Evolutionary conservation across 768 basidiomycete genomes (phyloP).

Genomic region (Termitomyces sp.): DNA sequence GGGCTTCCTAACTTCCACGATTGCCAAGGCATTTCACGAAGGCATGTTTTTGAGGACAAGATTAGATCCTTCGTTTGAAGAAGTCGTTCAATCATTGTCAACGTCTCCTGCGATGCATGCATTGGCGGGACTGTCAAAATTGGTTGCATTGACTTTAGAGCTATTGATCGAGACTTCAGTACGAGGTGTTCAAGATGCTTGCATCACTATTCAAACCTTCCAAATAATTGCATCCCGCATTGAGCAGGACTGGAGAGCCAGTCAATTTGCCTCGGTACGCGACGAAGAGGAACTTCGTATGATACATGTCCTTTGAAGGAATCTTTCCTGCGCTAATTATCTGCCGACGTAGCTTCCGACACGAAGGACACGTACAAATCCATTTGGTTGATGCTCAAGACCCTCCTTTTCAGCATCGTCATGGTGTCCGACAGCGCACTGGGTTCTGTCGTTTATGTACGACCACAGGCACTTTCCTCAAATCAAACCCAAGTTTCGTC

Average conservation of each 20-base stretch:
- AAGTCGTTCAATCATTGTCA: constrained; percentile 29
- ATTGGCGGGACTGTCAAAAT: constrained; percentile 38
- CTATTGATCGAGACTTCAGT: constrained; percentile 34
- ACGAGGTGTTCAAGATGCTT: constrained; percentile 20
- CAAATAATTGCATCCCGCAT: constrained; percentile 37
- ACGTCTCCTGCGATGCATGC: constrained; percentile 34
- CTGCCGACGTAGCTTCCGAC: constrained; percentile 33
- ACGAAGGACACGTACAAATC: constrained; percentile 42
- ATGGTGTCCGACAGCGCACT: constrained; percentile 68
- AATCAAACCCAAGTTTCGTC: constrained; percentile 9
- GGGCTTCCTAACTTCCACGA: constrained; percentile 38
- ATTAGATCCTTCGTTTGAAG: constrained; percentile 28
- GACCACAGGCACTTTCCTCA: constrained; percentile 29
- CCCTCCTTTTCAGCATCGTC: constrained; percentile 67
- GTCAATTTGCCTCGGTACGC: constrained; percentile 31
- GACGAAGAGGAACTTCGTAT: constrained; percentile 31
- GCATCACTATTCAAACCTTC: constrained; percentile 30
- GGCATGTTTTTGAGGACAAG: constrained; percentile 53
- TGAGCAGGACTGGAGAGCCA: constrained; percentile 47
- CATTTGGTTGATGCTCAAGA: constrained; percentile 71
- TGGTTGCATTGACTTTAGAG: constrained; percentile 32
- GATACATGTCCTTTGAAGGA: constrained; percentile 3
- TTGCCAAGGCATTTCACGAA: constrained; percentile 51
- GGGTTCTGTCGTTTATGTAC: constrained; percentile 49
- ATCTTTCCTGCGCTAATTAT: constrained; percentile 1